Evolutionary conservation across 192 early-diverging fungal species (phyloP).

Genomic region (Tieghemiomyces parasiticus): DNA sequence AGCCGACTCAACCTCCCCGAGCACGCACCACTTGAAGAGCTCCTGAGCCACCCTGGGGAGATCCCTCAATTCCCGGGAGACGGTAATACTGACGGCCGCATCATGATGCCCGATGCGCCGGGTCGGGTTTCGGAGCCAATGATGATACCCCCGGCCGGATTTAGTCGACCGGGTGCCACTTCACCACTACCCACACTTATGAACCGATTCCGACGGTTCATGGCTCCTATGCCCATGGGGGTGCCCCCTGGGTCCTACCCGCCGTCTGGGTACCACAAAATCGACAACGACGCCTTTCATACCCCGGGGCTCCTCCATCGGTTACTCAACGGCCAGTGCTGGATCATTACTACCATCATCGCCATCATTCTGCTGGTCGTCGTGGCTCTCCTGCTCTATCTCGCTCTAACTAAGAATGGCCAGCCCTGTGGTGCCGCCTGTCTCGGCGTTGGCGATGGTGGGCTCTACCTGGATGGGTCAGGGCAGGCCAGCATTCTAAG

Average conservation of each 20-base stretch:
- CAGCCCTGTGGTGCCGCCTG: slow-evolving; percentile 6
- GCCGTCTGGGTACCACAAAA: slow-evolving; percentile 1
- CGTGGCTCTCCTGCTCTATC: slow-evolving; percentile 2
- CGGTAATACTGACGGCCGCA: no score
- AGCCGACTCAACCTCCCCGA: no score
- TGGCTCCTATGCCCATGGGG: not conserved
- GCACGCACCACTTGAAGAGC: no score
- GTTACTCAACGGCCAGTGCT: not conserved
- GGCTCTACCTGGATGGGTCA: slow-evolving; percentile 5
- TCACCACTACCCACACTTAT: no score
- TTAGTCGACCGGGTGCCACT: no score
- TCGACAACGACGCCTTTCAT: not conserved
- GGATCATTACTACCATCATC: not conserved
- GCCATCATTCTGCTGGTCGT: not conserved
- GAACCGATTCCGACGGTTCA: no score
- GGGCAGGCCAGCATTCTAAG: not conserved
- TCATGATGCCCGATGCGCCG: no score
- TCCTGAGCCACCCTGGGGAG: no score
- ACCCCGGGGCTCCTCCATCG: not conserved
- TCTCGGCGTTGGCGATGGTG: slow-evolving; percentile 3
- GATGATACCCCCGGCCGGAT: no score
- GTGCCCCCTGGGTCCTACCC: no score
- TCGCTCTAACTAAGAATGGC: slow-evolving; percentile 2
- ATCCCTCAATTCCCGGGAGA: no score
- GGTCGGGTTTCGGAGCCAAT: no score